A percentile compares a stretch with the other conserved stretches of the same genome.
These are phyloP conservation scores for Thelonectria discophora DNA, from an alignment of 2,329 filamentous ascomycete species.

Conservation along the genomic window DNA sequence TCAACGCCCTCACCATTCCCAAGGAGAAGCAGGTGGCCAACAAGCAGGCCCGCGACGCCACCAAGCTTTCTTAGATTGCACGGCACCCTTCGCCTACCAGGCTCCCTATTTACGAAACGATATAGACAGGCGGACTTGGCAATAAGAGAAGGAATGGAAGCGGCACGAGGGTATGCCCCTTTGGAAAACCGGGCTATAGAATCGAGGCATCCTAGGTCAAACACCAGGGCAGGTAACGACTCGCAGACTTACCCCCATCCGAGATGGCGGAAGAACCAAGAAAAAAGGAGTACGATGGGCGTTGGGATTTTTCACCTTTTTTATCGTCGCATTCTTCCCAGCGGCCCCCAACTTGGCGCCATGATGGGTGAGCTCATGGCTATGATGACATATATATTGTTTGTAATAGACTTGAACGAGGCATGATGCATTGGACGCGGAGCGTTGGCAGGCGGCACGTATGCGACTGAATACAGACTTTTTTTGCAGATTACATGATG, in stretches of 20 bases:
- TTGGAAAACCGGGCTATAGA: constrained; percentile 32
- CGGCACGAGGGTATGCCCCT: constrained; percentile 20
- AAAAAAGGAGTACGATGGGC: constrained; percentile 35
- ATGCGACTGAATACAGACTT: constrained; percentile 33
- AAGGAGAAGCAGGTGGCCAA: constrained; percentile 67
- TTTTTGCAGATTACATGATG: neutral
- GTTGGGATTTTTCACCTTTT: constrained; percentile 37
- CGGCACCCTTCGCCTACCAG: neutral
- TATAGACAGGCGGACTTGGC: neutral
- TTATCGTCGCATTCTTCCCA: constrained; percentile 36
- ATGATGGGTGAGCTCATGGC: constrained; percentile 22
- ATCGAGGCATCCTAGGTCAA: constrained; percentile 25
- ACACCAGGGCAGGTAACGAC: constrained; percentile 21
- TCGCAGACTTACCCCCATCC: constrained; percentile 25
- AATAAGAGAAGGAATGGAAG: constrained; percentile 10
- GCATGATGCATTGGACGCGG: constrained; percentile 27
- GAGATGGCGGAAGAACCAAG: constrained; percentile 26
- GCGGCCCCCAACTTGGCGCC: constrained; percentile 24
- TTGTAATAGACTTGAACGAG: constrained; percentile 42
- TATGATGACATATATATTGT: constrained; percentile 32
- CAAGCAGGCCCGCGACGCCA: constrained; percentile 52
- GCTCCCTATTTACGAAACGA: constrained; percentile 1
- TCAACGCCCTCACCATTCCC: constrained; percentile 92
- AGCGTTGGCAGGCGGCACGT: constrained; percentile 14
- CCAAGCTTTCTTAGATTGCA: constrained; percentile 46